These are phyloP conservation scores for Gypsophila paniculata DNA, from an alignment of 179 eudicot species.

Conservation along the genomic window DNA sequence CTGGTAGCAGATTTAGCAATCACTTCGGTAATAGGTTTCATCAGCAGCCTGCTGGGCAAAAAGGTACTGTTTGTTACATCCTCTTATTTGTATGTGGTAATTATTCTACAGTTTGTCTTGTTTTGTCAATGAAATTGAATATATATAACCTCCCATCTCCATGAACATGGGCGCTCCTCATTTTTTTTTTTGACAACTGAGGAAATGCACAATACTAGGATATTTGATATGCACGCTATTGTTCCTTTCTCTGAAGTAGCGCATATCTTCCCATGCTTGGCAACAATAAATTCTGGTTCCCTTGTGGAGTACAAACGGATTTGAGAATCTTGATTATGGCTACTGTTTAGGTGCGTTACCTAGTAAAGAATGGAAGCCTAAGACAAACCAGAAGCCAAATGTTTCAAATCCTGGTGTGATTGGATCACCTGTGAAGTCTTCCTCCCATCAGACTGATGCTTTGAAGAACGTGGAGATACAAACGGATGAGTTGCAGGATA, in stretches of 20 bases:
- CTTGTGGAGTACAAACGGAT: not conserved
- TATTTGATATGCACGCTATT: too few relatives aligned
- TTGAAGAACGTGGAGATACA: conserved; percentile 36
- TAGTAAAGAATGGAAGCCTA: conserved; percentile 93
- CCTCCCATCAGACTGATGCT: conserved; percentile 34
- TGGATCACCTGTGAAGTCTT: conserved; percentile 60
- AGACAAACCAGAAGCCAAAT: conserved; percentile 52
- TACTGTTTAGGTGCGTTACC: conserved; percentile 43
- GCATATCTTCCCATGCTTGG: not conserved
- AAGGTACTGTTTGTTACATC: conserved; percentile 42
- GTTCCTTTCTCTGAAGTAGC: not conserved
- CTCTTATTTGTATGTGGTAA: not conserved
- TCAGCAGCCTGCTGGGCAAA: conserved; percentile 59
- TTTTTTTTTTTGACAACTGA: too few relatives aligned
- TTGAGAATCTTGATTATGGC: not conserved
- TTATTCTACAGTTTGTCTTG: too few relatives aligned
- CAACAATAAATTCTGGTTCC: not conserved
- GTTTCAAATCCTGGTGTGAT: conserved; percentile 55
- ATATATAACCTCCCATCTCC: too few relatives aligned
- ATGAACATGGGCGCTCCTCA: too few relatives aligned
- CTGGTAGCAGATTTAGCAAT: conserved; percentile 42
- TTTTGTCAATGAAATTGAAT: too few relatives aligned
- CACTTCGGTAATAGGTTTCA: conserved; percentile 49
- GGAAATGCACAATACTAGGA: too few relatives aligned
- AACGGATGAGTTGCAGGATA: conserved; percentile 47